Conservation (phyloP, 129 eudicot species). For the carrot (Daucus carota) region DNA sequence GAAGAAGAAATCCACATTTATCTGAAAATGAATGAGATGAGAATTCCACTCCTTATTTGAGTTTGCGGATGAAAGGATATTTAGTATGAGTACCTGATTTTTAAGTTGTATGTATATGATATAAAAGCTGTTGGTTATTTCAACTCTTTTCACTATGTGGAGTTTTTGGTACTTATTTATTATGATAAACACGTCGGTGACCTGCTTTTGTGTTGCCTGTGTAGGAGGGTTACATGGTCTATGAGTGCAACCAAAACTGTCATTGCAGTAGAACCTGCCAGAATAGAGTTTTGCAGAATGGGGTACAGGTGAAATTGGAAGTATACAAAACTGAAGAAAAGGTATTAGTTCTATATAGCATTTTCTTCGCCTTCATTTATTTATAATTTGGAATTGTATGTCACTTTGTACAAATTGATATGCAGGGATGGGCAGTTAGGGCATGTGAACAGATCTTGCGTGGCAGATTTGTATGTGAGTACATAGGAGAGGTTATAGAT, state of each 20-base stretch:
- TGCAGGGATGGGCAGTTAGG: conserved; percentile 98
- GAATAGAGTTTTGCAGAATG: conserved; percentile 93
- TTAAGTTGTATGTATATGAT: not conserved
- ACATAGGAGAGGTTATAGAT: conserved; percentile 79
- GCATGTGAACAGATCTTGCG: conserved; percentile 65
- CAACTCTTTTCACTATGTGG: not conserved
- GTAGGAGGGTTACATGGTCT: conserved; percentile 90
- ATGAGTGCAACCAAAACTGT: conserved; percentile 84
- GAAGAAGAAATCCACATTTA: not conserved
- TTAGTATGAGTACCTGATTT: not conserved
- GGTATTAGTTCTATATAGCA: conserved; percentile 27
- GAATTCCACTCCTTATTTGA: not conserved
- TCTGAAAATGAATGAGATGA: not conserved
- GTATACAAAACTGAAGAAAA: conserved; percentile 77
- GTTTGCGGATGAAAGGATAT: not conserved
- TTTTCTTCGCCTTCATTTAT: not conserved
- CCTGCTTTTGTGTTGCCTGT: conserved; percentile 7
- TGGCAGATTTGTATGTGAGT: conserved; percentile 88
- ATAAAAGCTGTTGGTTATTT: not conserved
- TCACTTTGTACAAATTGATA: conserved; percentile 14
- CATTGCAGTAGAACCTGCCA: conserved; percentile 61
- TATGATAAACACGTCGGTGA: not conserved
- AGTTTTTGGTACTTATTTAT: not conserved
- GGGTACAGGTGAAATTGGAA: conserved; percentile 70
- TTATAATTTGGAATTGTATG: not conserved